Base-by-base conservation (phyloP, 768 basidiomycete genomes). In the Boletus subparvulus region DNA sequence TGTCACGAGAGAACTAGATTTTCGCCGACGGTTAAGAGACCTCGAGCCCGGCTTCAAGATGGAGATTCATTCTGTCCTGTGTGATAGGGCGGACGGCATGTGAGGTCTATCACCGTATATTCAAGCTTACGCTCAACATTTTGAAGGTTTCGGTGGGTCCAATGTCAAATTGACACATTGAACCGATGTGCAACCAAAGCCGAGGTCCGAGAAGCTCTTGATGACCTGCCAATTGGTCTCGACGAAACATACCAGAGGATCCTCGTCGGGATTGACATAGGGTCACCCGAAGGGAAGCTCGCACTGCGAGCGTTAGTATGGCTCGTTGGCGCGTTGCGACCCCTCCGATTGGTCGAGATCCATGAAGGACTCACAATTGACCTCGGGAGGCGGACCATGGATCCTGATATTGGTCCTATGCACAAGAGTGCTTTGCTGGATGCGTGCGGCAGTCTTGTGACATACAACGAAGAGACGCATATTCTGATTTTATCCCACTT, bases 231-330 rank as follows among this genome's bases (percentile, higher is more conserved):
- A 0, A 39, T 26, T 17, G 66, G 60, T 14, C 63, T 67, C 26
- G 51, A 66, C 12, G 60, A 62, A 36, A 66, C 63, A 16, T 68
- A 66, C 24, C 26, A 56, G 45, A 55, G 66, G 54, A 68, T 67
- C 26, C 58, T 66, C 6, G 21, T 51, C 6, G 24, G 26, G 10
- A 58, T 67, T 2, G 47, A 65, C 32, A 28, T 48, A 28, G 49
- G 11, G 11, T 43, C 48, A 12, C 43, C 47, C 0, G 37, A 47
- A 17, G 59, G 48, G 13, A 42, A 36, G 3, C 50, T 64, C 1
- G 63, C 60, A 26, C 35, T 40, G 2, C 58, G 60, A 12, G 50
- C 56, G 0, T 42, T 68, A 3, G 47, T 43, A 6, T 68, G 63
- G 66, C 66, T 67, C 0, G 50, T 67, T 6, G 50, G 40, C 6